These are phyloP conservation scores for Blastobotrys indianensis DNA, from an alignment of 1,139 yeast genomes.

Conservation along the genomic window DNA sequence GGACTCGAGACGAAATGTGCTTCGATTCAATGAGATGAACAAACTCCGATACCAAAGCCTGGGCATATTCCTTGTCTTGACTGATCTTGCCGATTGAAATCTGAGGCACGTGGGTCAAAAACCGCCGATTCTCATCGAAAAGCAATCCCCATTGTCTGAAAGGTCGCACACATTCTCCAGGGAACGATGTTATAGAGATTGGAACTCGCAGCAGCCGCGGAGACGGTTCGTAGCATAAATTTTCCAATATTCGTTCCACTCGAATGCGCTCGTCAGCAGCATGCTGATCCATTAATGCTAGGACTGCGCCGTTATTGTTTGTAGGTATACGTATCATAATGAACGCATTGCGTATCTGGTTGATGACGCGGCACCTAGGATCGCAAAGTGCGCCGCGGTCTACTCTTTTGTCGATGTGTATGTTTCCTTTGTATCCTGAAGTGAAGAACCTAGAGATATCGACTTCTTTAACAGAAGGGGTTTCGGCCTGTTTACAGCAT, in stretches of 20 bases:
- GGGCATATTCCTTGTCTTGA: background rate
- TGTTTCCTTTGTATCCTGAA: conserved; percentile 5
- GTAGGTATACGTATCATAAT: conserved; percentile 39
- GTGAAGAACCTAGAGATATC: conserved; percentile 6
- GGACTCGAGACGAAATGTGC: background rate
- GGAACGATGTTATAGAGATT: background rate
- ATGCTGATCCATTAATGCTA: conserved; percentile 60
- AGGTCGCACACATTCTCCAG: background rate
- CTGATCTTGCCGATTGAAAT: conserved; percentile 11
- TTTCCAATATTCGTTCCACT: conserved; percentile 45
- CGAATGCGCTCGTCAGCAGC: conserved; percentile 69
- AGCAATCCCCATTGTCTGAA: conserved; percentile 24
- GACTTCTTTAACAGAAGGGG: background rate
- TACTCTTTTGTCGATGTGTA: conserved; percentile 7
- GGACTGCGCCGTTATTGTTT: conserved; percentile 24
- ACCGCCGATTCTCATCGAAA: conserved; percentile 7
- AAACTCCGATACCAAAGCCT: background rate
- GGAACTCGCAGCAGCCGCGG: no score
- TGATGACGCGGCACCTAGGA: conserved; percentile 18
- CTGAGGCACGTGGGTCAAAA: conserved; percentile 21
- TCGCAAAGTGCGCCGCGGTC: conserved; percentile 8
- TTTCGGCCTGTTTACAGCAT: no score
- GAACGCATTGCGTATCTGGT: conserved; percentile 57
- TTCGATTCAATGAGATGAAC: background rate
- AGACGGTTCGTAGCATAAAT: conserved; percentile 22